These are phyloP conservation scores for Phytophthora citrophthora DNA, from an alignment of 352 stramenopile species.

Conservation along the genomic window DNA sequence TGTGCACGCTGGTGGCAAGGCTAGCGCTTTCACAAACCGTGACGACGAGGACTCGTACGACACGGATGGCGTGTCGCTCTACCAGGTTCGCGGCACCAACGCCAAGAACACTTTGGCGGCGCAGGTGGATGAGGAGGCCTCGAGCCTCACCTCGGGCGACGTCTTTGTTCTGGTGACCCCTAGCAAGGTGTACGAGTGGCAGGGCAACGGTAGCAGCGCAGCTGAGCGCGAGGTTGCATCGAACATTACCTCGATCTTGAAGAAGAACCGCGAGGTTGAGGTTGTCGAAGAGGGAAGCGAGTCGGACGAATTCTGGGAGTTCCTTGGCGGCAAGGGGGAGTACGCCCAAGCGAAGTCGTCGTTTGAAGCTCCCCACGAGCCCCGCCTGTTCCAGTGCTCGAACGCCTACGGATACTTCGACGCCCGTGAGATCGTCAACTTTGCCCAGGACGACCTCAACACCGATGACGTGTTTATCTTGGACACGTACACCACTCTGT, in stretches of 20 bases:
- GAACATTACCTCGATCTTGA: constrained; percentile 64
- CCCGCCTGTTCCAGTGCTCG: constrained; percentile 91
- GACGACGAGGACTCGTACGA: constrained; percentile 86
- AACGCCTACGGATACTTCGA: constrained; percentile 90
- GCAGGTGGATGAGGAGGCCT: constrained; percentile 77
- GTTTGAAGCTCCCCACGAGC: constrained; percentile 74
- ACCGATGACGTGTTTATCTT: constrained; percentile 92
- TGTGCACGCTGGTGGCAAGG: constrained; percentile 88
- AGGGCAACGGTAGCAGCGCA: constrained; percentile 69
- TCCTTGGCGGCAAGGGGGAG: constrained; percentile 81
- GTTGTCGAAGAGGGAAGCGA: constrained; percentile 69
- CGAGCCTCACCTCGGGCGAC: constrained; percentile 90
- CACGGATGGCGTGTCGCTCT: constrained; percentile 86
- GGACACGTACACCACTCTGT: constrained; percentile 90
- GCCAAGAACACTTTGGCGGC: constrained; percentile 87
- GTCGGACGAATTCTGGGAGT: constrained; percentile 82
- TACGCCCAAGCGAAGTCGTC: constrained; percentile 74
- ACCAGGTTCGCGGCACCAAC: constrained; percentile 91
- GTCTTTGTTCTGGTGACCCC: constrained; percentile 87
- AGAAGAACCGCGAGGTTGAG: constrained; percentile 58
- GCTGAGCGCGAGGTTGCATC: constrained; percentile 67
- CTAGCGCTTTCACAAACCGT: constrained; percentile 89
- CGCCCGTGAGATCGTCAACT: constrained; percentile 87
- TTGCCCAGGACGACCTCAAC: constrained; percentile 92
- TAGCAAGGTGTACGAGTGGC: constrained; percentile 77